Conservation (phyloP, 768 basidiomycete species). For the Kwoniella mangroviensis region DNA sequence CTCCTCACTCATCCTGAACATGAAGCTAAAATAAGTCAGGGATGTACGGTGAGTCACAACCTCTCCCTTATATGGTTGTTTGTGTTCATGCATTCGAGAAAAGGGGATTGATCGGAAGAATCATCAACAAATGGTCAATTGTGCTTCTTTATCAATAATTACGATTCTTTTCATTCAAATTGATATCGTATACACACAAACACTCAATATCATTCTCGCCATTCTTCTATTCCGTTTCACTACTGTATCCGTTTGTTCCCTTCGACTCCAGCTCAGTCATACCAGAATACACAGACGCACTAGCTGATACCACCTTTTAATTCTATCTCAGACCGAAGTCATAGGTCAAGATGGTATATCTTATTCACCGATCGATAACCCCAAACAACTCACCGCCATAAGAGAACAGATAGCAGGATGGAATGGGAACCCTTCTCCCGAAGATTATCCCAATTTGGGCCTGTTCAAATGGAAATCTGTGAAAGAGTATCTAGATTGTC, state of each 20-base stretch:
- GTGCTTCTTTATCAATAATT: not conserved
- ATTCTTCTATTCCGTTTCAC: too few relatives aligned
- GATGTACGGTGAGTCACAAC: constrained; percentile 49
- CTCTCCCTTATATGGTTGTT: not conserved
- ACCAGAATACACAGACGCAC: not conserved
- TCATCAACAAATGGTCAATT: too few relatives aligned
- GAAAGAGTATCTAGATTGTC: constrained; percentile 47
- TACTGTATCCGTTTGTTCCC: too few relatives aligned
- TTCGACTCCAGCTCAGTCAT: too few relatives aligned
- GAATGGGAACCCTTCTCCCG: constrained; percentile 52
- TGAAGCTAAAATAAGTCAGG: constrained; percentile 52
- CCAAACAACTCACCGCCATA: constrained; percentile 33
- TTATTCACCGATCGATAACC: constrained; percentile 43
- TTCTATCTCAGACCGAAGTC: constrained; percentile 49
- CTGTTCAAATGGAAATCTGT: constrained; percentile 50
- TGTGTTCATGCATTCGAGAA: not conserved
- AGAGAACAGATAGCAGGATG: constrained; percentile 55
- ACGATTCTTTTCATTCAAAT: not conserved
- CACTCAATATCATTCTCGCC: too few relatives aligned
- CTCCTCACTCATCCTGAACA: constrained; percentile 51
- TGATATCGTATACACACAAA: too few relatives aligned
- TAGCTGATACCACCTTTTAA: not conserved
- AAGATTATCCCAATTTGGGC: constrained; percentile 40
- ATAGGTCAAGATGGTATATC: constrained; percentile 56
- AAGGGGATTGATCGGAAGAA: too few relatives aligned